phyloP scores from a whole-genome alignment of 495 filamentous ascomycete species.

The Neurospora sp. region DNA sequence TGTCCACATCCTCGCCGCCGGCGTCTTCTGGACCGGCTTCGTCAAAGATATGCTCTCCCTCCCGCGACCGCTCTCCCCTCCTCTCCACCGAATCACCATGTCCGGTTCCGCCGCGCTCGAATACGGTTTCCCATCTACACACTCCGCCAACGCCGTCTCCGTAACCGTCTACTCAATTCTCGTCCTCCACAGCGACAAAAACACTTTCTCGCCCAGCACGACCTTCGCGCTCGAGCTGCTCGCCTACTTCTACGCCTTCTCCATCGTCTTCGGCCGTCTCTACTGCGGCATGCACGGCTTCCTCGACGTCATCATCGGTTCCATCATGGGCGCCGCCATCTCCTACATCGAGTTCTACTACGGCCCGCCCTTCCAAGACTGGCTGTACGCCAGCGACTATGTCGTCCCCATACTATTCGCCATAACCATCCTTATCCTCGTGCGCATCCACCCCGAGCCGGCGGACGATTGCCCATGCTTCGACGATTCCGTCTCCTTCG shows the following conservation, averaged over 20 bases:
- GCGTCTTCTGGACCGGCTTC: conserved; percentile 90
- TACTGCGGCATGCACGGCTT: conserved; percentile 99
- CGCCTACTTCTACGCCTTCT: conserved; percentile 75
- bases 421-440: conserved; percentile 57
- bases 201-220: conserved; percentile 38
- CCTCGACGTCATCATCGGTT: conserved; percentile 75
- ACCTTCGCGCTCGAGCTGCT: conserved; percentile 51
- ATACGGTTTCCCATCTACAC: conserved; percentile 94
- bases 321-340: conserved; percentile 55
- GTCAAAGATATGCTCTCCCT: conserved; percentile 91
- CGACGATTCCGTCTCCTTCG: conserved; percentile 91
- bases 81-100: conserved; percentile 91
- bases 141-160: conserved; percentile 93
- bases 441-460: conserved; percentile 89
- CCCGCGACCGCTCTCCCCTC: conserved; percentile 88
- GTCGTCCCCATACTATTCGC: conserved; percentile 48
- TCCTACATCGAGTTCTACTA: conserved; percentile 62
- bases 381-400: conserved; percentile 47
- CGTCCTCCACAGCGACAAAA: conserved; percentile 47
- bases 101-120: conserved; percentile 89
- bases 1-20: conserved; percentile 76
- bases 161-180: conserved; percentile 78
- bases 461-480: conserved; percentile 97
- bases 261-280: conserved; percentile 79
- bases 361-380: conserved; percentile 56